Evolutionary conservation across 129 eudicot species (phyloP).

Genomic region (Flaveria sonorensis): DNA sequence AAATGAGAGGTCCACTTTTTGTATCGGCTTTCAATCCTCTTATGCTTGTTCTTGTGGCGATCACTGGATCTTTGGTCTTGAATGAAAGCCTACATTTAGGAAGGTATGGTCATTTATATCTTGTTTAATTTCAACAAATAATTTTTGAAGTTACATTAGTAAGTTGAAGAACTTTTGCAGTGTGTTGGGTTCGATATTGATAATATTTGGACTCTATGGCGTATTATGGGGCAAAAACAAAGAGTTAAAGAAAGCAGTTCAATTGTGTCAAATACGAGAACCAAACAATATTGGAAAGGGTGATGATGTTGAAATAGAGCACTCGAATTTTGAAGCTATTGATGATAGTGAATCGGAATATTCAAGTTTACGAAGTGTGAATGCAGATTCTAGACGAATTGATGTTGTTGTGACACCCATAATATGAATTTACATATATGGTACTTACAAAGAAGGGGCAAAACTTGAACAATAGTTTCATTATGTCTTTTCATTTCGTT

Average conservation of each 20-base stretch:
- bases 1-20: slow-evolving; percentile 66
- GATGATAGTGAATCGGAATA: slow-evolving; percentile 30
- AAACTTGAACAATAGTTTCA: no score
- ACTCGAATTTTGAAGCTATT: slow-evolving; percentile 17
- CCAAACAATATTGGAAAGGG: slow-evolving; percentile 11
- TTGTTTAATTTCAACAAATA: slow-evolving; percentile 1
- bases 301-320: slow-evolving; percentile 14
- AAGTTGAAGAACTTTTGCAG: slow-evolving; percentile 28
- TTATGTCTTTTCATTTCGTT: no score
- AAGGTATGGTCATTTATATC: slow-evolving; percentile 42
- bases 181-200: slow-evolving; percentile 53
- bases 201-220: slow-evolving; percentile 51
- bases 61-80: slow-evolving; percentile 51
- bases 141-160: not conserved
- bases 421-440: not conserved
- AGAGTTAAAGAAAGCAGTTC: slow-evolving; percentile 48
- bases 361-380: slow-evolving; percentile 30
- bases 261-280: slow-evolving; percentile 30
- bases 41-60: slow-evolving; percentile 60
- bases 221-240: slow-evolving; percentile 66
- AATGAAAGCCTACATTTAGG: slow-evolving; percentile 62
- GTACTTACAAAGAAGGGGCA: no score
- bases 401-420: slow-evolving; percentile 29
- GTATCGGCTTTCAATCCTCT: slow-evolving; percentile 64
- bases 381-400: slow-evolving; percentile 16